phyloP scores from a whole-genome alignment of 1,284 basidiomycete species.

The Papiliotrema flavescens region DNA sequence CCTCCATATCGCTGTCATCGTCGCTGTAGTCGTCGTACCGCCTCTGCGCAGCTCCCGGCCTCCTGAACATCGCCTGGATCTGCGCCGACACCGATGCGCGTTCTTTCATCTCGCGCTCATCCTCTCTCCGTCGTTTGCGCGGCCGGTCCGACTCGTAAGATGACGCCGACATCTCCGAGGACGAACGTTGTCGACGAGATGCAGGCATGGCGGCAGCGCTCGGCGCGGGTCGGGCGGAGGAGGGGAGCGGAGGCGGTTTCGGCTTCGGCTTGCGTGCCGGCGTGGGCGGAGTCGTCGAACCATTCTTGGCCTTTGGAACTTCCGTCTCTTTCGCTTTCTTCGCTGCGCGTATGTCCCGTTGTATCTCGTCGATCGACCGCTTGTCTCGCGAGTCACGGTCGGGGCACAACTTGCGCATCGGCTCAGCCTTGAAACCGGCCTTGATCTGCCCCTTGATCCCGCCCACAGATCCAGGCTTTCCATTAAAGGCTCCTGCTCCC shows the following conservation, averaged over 20 bases:
- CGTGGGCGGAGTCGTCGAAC: too few species aligned
- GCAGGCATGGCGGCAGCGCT: background rate
- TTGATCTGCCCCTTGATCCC: constrained; percentile 10
- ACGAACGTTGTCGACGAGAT: constrained; percentile 7
- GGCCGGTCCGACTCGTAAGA: constrained; percentile 8
- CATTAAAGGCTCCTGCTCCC: too few species aligned
- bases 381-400: constrained; percentile 36
- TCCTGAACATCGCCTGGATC: constrained; percentile 31
- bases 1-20: constrained; percentile 43
- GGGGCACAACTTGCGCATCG: constrained; percentile 33
- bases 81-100: constrained; percentile 24
- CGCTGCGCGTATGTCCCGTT: constrained; percentile 23
- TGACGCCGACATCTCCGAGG: constrained; percentile 11
- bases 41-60: constrained; percentile 17
- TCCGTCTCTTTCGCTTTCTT: too few species aligned
- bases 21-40: constrained; percentile 21
- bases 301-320: too few species aligned
- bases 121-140: background rate
- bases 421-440: constrained; percentile 14
- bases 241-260: constrained; percentile 9
- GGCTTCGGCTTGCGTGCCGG: background rate
- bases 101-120: background rate
- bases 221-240: constrained; percentile 9
- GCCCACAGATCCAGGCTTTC: too few species aligned
- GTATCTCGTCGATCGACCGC: constrained; percentile 40